Evolutionary conservation across 2,329 filamentous ascomycete genomes (phyloP).

Genomic region (Decorospora gaudefroyi): DNA sequence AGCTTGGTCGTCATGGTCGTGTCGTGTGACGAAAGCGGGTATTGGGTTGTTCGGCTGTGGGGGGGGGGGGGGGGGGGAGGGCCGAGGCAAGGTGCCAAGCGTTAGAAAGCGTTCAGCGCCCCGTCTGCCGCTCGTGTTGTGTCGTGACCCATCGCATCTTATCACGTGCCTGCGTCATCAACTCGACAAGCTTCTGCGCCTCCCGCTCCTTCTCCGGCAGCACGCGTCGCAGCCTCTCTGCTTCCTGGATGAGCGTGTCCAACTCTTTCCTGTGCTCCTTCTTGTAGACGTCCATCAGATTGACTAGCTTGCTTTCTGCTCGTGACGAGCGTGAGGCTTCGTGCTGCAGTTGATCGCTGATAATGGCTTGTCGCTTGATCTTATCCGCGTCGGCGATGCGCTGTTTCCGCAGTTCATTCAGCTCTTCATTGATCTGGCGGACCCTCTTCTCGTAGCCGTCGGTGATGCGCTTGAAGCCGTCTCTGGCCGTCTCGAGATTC

Average conservation of each 20-base stretch:
- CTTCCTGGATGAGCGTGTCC: conserved; percentile 62
- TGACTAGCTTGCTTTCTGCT: conserved; percentile 65
- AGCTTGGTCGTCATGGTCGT: conserved; percentile 28
- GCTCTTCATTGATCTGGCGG: conserved; percentile 59
- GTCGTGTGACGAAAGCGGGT: not conserved
- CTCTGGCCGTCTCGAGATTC: conserved; percentile 69
- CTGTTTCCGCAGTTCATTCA: conserved; percentile 39
- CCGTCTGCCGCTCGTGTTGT: conserved; percentile 33
- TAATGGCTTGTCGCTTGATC: conserved; percentile 62
- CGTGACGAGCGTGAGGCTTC: conserved; percentile 65
- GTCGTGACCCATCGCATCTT: conserved; percentile 73
- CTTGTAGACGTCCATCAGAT: conserved; percentile 68
- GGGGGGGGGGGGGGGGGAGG: not conserved
- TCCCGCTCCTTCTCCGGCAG: conserved; percentile 63
- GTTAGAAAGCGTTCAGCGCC: conserved; percentile 1
- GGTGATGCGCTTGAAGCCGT: conserved; percentile 71
- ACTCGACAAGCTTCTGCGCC: conserved; percentile 63
- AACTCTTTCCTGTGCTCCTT: conserved; percentile 65
- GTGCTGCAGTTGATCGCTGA: conserved; percentile 73
- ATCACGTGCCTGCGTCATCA: conserved; percentile 64
- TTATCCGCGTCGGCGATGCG: conserved; percentile 41
- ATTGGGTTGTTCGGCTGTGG: too few relatives aligned
- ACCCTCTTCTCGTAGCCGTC: conserved; percentile 49
- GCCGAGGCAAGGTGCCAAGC: conserved; percentile 1
- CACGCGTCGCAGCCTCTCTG: conserved; percentile 59